A percentile compares a stretch with the other conserved stretches of the same genome.
Evolutionary conservation across 1,284 basidiomycete genomes (phyloP).

Genomic region (Ustilago lituana): DNA sequence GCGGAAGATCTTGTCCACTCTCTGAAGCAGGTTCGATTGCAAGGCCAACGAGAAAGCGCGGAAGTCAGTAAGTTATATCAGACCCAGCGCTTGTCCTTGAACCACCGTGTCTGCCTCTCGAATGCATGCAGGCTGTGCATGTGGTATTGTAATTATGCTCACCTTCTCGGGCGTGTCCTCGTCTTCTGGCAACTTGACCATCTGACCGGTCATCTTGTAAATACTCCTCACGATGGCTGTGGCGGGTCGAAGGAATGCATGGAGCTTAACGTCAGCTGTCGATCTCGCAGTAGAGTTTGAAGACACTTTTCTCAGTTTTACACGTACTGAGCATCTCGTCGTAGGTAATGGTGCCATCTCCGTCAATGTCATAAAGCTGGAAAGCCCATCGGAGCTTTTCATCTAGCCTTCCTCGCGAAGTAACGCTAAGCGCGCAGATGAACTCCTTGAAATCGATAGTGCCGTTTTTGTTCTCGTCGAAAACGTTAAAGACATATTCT

Average conservation of each 20-base stretch:
- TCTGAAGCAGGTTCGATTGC: too few relatives aligned
- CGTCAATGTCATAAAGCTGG: conserved; percentile 98
- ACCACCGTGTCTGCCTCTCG: too few relatives aligned
- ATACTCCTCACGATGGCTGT: conserved; percentile 64
- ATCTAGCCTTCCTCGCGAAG: conserved; percentile 89
- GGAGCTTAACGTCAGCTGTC: not conserved
- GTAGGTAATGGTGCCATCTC: conserved; percentile 63
- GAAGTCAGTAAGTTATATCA: too few relatives aligned
- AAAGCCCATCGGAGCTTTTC: conserved; percentile 99
- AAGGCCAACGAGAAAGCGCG: too few relatives aligned
- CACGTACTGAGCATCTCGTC: conserved; percentile 82
- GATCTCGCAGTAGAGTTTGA: not conserved
- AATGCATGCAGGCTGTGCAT: too few relatives aligned
- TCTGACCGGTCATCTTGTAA: conserved; percentile 76
- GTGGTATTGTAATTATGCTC: too few relatives aligned
- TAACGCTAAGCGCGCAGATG: conserved; percentile 95
- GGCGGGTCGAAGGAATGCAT: not conserved
- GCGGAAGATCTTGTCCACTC: conserved; percentile 66
- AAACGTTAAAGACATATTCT: conserved; percentile 92
- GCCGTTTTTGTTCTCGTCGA: conserved; percentile 67
- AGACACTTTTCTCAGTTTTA: not conserved
- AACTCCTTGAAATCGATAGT: conserved; percentile 76
- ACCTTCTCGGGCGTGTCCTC: conserved; percentile 99
- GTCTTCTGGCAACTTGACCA: conserved; percentile 96
- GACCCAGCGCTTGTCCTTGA: too few relatives aligned